These are phyloP conservation scores for Ammopiptanthus mongolicus DNA, from an alignment of 306 rosid species.

Conservation along the genomic window DNA sequence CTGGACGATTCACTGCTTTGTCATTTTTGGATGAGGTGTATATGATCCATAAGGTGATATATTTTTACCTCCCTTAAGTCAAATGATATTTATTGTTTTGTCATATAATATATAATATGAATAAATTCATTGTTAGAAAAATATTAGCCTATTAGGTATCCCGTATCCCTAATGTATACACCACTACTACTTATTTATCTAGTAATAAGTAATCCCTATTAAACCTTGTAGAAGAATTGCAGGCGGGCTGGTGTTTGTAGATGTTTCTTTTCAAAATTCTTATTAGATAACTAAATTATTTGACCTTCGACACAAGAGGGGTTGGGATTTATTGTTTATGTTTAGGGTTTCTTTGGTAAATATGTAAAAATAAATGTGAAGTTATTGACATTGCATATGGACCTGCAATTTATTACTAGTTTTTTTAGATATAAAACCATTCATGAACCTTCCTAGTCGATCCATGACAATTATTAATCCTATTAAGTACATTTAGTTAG, in stretches of 20 bases:
- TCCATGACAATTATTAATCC: too few relatives aligned
- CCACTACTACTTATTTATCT: neutral
- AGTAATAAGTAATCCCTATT: neutral
- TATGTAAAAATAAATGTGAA: neutral
- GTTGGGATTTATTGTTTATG: neutral
- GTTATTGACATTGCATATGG: too few relatives aligned
- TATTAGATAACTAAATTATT: neutral
- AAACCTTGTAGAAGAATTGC: neutral
- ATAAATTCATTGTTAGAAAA: neutral
- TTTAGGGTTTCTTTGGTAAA: too few relatives aligned
- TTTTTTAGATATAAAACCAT: too few relatives aligned
- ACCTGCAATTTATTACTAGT: too few relatives aligned
- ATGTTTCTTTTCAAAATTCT: neutral
- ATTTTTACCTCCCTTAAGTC: constrained; percentile 6
- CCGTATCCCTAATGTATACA: neutral
- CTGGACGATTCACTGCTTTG: constrained; percentile 59
- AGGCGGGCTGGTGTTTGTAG: neutral
- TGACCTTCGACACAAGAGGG: neutral
- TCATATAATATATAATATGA: neutral
- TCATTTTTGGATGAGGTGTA: constrained; percentile 71
- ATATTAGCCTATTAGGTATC: neutral
- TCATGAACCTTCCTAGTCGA: too few relatives aligned
- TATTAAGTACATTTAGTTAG: too few relatives aligned
- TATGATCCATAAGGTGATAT: constrained; percentile 61
- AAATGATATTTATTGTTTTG: constrained; percentile 17